Evolutionary conservation across 441 rosid species (phyloP).

Genomic region (Populus hybrid): DNA sequence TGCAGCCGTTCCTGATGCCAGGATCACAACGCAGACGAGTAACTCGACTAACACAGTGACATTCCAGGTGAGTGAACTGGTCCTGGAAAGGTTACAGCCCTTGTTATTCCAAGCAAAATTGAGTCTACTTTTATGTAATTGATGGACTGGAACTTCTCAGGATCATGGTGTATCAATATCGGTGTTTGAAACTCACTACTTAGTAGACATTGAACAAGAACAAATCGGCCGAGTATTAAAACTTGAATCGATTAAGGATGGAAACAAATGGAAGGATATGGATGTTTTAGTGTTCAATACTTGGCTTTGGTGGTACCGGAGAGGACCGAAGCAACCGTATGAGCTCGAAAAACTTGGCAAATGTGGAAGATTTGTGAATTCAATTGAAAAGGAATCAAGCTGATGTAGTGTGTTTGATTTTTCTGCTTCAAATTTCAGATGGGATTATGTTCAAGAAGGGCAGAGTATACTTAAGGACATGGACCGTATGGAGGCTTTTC

Average conservation of each 20-base stretch:
- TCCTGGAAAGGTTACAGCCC: background rate
- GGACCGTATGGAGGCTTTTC: constrained; percentile 75
- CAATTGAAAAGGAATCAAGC: background rate
- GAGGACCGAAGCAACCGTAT: constrained; percentile 81
- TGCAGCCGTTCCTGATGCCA: constrained; percentile 50
- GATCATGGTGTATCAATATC: constrained; percentile 59
- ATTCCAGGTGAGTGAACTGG: constrained; percentile 37
- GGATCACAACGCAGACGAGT: constrained; percentile 20
- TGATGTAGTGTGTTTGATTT: background rate
- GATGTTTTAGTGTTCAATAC: constrained; percentile 81
- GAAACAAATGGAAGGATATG: constrained; percentile 55
- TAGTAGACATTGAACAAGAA: constrained; percentile 66
- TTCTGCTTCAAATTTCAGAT: no score
- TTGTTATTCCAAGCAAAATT: constrained; percentile 29
- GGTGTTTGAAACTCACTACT: constrained; percentile 49
- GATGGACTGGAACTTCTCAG: constrained; percentile 30
- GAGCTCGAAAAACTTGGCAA: background rate
- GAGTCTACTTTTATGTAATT: constrained; percentile 26
- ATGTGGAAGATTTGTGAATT: background rate
- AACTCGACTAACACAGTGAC: constrained; percentile 19
- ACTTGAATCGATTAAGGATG: constrained; percentile 67
- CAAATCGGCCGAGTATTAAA: constrained; percentile 68
- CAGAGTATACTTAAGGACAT: constrained; percentile 53
- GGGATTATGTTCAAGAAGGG: constrained; percentile 57
- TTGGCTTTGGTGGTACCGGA: constrained; percentile 96